Evolutionary conservation across 805 yeast species (phyloP).

Genomic region (Candida broadrunensis): DNA sequence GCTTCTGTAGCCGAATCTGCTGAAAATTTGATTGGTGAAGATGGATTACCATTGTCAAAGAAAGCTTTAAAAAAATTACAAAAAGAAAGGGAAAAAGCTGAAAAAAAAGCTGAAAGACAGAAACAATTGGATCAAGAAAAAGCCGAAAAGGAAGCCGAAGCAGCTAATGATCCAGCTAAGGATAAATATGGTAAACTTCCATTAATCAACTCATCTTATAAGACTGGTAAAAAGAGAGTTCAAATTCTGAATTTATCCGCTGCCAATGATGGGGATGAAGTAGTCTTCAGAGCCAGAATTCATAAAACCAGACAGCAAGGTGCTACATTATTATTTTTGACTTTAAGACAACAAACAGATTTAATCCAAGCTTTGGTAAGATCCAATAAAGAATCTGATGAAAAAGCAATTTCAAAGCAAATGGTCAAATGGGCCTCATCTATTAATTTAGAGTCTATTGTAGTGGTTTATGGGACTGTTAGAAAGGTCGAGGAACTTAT

Average conservation of each 20-base stretch:
- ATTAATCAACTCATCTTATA: constrained; percentile 70
- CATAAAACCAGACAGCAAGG: constrained; percentile 95
- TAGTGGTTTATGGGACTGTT: constrained; percentile 82
- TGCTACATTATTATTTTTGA: constrained; percentile 86
- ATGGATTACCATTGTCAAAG: constrained; percentile 86
- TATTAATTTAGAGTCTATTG: constrained; percentile 85
- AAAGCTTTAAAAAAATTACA: constrained; percentile 93
- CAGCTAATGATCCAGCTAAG: constrained; percentile 81
- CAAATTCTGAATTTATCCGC: constrained; percentile 55
- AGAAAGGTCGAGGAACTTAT: constrained; percentile 81
- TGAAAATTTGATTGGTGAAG: constrained; percentile 47
- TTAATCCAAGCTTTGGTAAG: constrained; percentile 82
- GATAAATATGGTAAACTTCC: constrained; percentile 89
- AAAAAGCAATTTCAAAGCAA: constrained; percentile 68
- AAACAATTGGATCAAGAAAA: constrained; percentile 83
- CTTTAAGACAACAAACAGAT: constrained; percentile 86
- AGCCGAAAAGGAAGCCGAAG: constrained; percentile 67
- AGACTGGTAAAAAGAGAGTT: constrained; percentile 65
- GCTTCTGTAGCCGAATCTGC: constrained; percentile 17
- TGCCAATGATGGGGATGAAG: constrained; percentile 68
- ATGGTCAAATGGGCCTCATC: constrained; percentile 95
- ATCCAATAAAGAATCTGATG: constrained; percentile 59
- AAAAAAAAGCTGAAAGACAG: constrained; percentile 89
- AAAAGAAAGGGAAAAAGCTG: constrained; percentile 88
- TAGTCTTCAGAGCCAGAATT: constrained; percentile 88